A percentile compares a stretch with the other conserved stretches of the same genome.
Conservation (phyloP, 2,329 filamentous ascomycete genomes). For the Teratosphaeria destructans region DNA sequence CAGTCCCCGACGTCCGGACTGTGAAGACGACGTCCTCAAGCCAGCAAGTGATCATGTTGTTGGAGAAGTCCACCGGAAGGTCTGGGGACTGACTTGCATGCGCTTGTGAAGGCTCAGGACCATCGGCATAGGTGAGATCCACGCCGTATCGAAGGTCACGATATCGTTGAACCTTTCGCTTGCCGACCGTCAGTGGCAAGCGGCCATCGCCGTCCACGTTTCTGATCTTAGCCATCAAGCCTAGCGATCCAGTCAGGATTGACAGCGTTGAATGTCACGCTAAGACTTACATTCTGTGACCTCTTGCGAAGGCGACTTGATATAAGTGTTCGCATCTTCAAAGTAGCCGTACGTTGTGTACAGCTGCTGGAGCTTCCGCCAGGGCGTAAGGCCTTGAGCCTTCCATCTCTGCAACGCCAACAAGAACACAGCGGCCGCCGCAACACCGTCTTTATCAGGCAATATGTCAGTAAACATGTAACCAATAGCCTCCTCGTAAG, state of each 20-base stretch:
- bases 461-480: conserved; percentile 56
- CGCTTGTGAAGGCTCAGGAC: conserved; percentile 10
- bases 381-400: conserved; percentile 45
- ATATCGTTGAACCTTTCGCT: conserved; percentile 46
- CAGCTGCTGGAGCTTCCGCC: conserved; percentile 25
- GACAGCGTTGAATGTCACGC: not conserved
- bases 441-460: conserved; percentile 55
- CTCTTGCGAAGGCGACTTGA: conserved; percentile 46
- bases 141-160: conserved; percentile 51
- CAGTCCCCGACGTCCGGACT: conserved; percentile 42
- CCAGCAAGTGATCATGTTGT: conserved; percentile 56
- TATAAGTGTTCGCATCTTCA: conserved; percentile 54
- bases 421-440: conserved; percentile 50
- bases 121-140: conserved; percentile 45
- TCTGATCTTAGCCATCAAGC: not conserved
- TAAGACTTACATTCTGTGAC: conserved; percentile 31
- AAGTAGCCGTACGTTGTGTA: conserved; percentile 43
- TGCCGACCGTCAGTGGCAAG: conserved; percentile 18
- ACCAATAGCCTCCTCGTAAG: conserved; percentile 56
- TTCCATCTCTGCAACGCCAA: conserved; percentile 44
- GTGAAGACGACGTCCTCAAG: conserved; percentile 31
- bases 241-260: not conserved
- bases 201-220: not conserved
- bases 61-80: conserved; percentile 46
- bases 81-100: conserved; percentile 29